Evolutionary conservation across 2,329 filamentous ascomycete species (phyloP).

Genomic region (Alternaria postmessia): DNA sequence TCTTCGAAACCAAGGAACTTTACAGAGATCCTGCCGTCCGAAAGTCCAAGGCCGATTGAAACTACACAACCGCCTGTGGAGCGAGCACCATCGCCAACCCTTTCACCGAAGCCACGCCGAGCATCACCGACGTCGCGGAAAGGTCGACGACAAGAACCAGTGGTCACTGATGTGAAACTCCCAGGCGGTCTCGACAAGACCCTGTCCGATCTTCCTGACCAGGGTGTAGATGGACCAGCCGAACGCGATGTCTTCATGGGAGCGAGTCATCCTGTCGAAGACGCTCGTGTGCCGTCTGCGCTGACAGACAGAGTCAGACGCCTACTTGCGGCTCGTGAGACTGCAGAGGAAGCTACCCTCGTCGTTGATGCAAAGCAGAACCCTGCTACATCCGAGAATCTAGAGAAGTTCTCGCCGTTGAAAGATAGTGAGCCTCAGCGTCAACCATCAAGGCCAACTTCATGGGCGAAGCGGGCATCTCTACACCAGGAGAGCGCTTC

Average conservation of each 20-base stretch:
- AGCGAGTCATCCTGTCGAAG: conserved; percentile 22
- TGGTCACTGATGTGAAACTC: conserved; percentile 10
- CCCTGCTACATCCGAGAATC: conserved; percentile 22
- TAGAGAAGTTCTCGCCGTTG: conserved; percentile 22
- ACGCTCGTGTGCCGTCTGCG: conserved; percentile 31
- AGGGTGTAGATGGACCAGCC: conserved; percentile 6
- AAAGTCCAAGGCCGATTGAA: conserved; percentile 26
- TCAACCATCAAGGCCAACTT: conserved; percentile 31
- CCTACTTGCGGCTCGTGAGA: conserved; percentile 32
- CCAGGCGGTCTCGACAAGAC: conserved; percentile 33
- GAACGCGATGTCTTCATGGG: conserved; percentile 24
- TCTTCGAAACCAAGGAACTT: conserved; percentile 27
- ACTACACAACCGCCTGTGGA: conserved; percentile 18
- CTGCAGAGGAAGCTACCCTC: conserved; percentile 18
- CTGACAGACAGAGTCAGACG: conserved; percentile 38
- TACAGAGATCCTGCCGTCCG: conserved; percentile 32
- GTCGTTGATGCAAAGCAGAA: conserved; percentile 12
- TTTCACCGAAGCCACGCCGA: conserved; percentile 24
- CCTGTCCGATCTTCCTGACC: conserved; percentile 27
- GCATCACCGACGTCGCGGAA: conserved; percentile 29
- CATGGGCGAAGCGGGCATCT: conserved; percentile 41
- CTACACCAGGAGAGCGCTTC: conserved; percentile 41
- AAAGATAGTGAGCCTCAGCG: conserved; percentile 28
- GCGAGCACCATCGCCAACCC: conserved; percentile 25
- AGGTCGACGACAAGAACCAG: conserved; percentile 15